Evolutionary conservation across 2,329 filamentous ascomycete genomes (phyloP).

Genomic region (Endothia cerciana): DNA sequence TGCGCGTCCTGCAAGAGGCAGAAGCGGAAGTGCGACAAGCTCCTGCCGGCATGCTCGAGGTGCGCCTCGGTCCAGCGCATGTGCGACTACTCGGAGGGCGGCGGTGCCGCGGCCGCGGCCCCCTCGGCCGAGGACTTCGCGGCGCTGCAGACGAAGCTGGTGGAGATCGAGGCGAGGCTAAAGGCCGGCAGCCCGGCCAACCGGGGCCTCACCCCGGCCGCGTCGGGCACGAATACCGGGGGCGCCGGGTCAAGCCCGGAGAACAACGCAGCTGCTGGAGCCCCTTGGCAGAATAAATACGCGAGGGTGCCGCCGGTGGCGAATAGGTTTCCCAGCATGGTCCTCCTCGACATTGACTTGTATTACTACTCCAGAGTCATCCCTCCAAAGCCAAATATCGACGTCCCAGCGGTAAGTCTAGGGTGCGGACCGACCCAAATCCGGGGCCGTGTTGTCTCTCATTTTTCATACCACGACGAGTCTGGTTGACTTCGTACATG

Average conservation of each 20-base stretch:
- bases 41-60: conserved; percentile 50
- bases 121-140: conserved; percentile 44
- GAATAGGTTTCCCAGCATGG: conserved; percentile 45
- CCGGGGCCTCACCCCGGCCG: conserved; percentile 1
- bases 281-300: conserved; percentile 30
- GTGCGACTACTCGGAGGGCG: conserved; percentile 47
- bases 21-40: conserved; percentile 58
- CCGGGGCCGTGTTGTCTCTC: not conserved
- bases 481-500: not conserved
- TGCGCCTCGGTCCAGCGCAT: conserved; percentile 47
- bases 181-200: conserved; percentile 26
- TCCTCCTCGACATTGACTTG: conserved; percentile 48
- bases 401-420: conserved; percentile 43
- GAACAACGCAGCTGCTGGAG: conserved; percentile 22
- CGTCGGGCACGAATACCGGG: conserved; percentile 9
- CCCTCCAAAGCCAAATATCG: conserved; percentile 43
- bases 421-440: not conserved
- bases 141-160: conserved; percentile 41
- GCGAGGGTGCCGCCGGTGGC: not conserved
- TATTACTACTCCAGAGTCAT: conserved; percentile 43
- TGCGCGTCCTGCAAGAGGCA: conserved; percentile 41
- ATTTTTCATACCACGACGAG: not conserved
- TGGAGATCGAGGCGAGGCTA: conserved; percentile 44
- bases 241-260: conserved; percentile 5
- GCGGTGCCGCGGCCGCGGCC: conserved; percentile 38